Base-by-base conservation (phyloP, 768 basidiomycete species). In the Coprinopsis cinerea region DNA sequence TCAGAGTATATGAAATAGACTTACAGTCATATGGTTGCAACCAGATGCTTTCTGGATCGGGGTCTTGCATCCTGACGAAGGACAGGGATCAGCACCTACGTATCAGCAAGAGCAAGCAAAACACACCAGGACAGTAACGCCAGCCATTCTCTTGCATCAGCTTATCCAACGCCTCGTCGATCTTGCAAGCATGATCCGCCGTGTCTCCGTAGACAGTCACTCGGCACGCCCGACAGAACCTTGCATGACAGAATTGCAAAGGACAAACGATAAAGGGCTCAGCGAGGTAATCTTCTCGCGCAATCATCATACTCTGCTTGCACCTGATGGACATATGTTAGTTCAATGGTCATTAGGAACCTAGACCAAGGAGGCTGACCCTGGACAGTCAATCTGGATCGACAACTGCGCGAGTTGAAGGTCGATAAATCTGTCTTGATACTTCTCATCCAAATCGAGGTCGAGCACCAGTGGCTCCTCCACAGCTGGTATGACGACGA, bases 11-110 rank as follows among this genome's bases (percentile, higher is more conserved):
- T 5, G 10, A 22, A 4, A 27, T 28, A 17, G 23, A 14, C 50
- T 45, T 32, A 51, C 50, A 18, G 50, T 51, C 50, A 51, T 51
- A 46, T 51, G 50, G 22, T 51, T 51, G 44, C 50, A 51, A 17
- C 50, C 50, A 4, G 50, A 51, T 15, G 37, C 50, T 22, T 51
- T 51, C 27, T 36, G 44, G 24, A 47, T 47, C 14, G 50, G 50
- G 6, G 50, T 51, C 24, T 32, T 41, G 36, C 50, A 51, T 3
- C 50, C 50, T 51, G 18, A 7, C 26, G 17, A 26, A 45, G 36
- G 3, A 13, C 1, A 39, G n/a, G 4, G 6, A 5, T 45, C n/a
- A 45, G 28, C 26, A n/a, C 18, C 1, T 17, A 34, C 14, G 18
- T 20, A n/a, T n/a, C n/a, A 6, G 20, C 2, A n/a, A 27, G 25